Evolutionary conservation across 495 filamentous ascomycete species (phyloP), one percentile per base, ranked within the genome.

Genomic region (Penicillium arizonense): DNA sequence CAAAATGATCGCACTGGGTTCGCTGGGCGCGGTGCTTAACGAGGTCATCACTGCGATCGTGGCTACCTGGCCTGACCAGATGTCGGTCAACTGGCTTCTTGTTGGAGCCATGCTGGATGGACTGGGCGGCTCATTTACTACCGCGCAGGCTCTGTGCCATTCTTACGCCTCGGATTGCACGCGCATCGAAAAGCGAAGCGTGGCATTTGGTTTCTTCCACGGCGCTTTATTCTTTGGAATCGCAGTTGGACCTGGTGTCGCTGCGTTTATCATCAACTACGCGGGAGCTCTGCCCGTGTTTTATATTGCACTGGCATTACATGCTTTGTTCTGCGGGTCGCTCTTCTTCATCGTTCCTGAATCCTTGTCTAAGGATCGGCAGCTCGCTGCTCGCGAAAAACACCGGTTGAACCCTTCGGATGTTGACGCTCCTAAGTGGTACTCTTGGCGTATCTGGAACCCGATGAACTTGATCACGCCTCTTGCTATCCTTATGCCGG

Each of bases 91-190:
- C 40, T 84, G 86, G 75, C 72, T 98, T 11, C 74, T 97, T 7
- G 45, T 91, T 5, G 89, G 89, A 14, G 80, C 80, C 24, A 74
- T 88, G 20, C 71, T 89, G 30, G 93, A 97, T 64, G 93, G 93
- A 1, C 59, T 97, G 0, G 82, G 84, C 16, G 94, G 93, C 13
- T 95, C 90, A 30, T 96, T 96, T 69, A 91, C 89, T 3, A 80
- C 87, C 1, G 84, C 81, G 3, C 87, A 90, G 75, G 88, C 94
- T 9, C 62, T 97, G 35, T 83, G 81, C 20, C 83, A 92, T 61
- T 87, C 93, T 0, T 98, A 97, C 65, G 87, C 86, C 5, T 81
- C 89, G 36, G 94, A 98, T 64, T 96, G 90, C 69, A 93, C 94
- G 11, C 74, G 84, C 13, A 88, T 90, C 0, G 83, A 85, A 24